phyloP scores from a whole-genome alignment of 805 yeast species.

The Ogataea populi-albae region DNA sequence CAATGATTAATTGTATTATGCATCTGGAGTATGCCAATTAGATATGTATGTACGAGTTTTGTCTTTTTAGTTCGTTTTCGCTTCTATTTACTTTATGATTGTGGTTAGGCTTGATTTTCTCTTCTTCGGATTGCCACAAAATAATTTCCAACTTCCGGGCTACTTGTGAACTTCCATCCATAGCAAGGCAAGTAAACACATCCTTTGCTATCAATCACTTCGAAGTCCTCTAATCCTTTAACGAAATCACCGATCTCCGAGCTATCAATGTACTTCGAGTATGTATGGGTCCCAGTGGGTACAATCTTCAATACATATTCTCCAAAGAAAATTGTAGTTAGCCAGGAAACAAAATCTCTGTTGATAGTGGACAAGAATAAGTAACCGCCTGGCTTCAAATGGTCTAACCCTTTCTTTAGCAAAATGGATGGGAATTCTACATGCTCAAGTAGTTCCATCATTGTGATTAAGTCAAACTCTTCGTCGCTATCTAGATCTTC shows the following conservation, averaged over 20 bases:
- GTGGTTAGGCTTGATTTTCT: neutral
- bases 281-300: slow-evolving; percentile 90
- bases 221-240: slow-evolving; percentile 41
- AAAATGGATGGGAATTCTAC: slow-evolving; percentile 81
- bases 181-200: slow-evolving; percentile 75
- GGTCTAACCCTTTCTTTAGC: slow-evolving; percentile 60
- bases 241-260: slow-evolving; percentile 70
- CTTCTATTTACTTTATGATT: too few species aligned
- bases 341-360: slow-evolving; percentile 81
- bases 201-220: slow-evolving; percentile 69
- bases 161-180: slow-evolving; percentile 78
- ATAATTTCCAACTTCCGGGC: slow-evolving; percentile 73
- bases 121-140: slow-evolving; percentile 76
- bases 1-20: slow-evolving; percentile 8
- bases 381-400: slow-evolving; percentile 78
- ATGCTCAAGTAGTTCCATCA: slow-evolving; percentile 95
- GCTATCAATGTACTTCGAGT: slow-evolving; percentile 79
- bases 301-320: slow-evolving; percentile 78
- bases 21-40: neutral
- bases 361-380: slow-evolving; percentile 88
- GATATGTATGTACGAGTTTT: neutral
- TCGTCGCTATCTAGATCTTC: slow-evolving; percentile 50
- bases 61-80: neutral
- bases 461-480: slow-evolving; percentile 72
- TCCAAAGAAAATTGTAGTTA: slow-evolving; percentile 89